Evolutionary conservation across 192 early-diverging fungal species (phyloP), one percentile per base, ranked within the genome.

Genomic region (Backusella macrospora): DNA sequence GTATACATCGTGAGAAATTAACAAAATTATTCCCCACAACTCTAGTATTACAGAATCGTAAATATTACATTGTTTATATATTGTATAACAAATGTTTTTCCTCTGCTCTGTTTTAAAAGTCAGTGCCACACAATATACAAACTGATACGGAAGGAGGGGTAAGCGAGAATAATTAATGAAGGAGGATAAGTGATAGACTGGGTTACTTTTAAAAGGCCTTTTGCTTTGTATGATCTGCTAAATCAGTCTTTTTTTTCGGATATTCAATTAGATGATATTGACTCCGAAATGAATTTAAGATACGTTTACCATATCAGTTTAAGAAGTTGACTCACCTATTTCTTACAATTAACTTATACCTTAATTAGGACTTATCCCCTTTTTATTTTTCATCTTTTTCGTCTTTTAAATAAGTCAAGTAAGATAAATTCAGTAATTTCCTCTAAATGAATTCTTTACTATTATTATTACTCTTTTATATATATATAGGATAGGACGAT

Each of bases 341-440:
- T 59, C 52, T 59, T 23, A 26, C 21, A 21, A 59, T 55, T 55
- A 55, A 21, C 23, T 21, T 26, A 55, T 12, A 21, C 23, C 23
- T 26, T 23, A 23, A 55, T 59, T 59, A 23, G 8, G 10, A 12
- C 26, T 21, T 59, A 23, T 4, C 52, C 23, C 4, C 0, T 12
- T 59, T 59, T 23, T 26, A 21, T 26, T 59, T 59, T 59, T 59
- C 52, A n/a, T n/a, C n/a, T n/a, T n/a, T n/a, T n/a, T n/a, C n/a
- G n/a, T n/a, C n/a, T n/a, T n/a, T n/a, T n/a, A n/a, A n/a, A n/a
- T n/a, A n/a, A n/a, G n/a, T n/a, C n/a, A n/a, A 59, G 52, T 59
- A 26, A 12, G 10, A 59, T 7, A 18, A 52, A 23, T 18, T 9
- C 9, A 52, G 2, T 18, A 18, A 9, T 52, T 55, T 55, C 12